A percentile compares a stretch with the other conserved stretches of the same genome.
phyloP scores from a whole-genome alignment of 306 rosid species.

The Lathyrus sativus region DNA sequence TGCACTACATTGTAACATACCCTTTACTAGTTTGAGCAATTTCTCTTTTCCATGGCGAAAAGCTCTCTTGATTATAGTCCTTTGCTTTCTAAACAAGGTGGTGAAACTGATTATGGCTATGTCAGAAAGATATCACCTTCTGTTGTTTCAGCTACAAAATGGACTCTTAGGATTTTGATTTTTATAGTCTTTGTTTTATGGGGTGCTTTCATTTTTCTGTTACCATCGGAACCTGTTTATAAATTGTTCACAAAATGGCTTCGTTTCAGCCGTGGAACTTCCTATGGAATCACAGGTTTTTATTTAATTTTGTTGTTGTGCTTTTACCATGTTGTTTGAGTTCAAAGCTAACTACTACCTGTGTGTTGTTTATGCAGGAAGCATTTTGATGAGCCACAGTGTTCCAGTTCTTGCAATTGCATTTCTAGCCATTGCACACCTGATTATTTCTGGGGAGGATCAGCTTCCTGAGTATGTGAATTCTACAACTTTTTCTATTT shows the following conservation, averaged over 20 bases:
- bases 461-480: slow-evolving; percentile 55
- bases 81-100: slow-evolving; percentile 46
- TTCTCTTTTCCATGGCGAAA: slow-evolving; percentile 48
- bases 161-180: slow-evolving; percentile 58
- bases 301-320: too few relatives aligned
- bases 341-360: slow-evolving; percentile 19
- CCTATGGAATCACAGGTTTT: slow-evolving; percentile 58
- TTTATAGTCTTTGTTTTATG: slow-evolving; percentile 56
- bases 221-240: slow-evolving; percentile 47
- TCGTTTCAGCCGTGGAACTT: slow-evolving; percentile 34
- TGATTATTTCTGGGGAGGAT: slow-evolving; percentile 60
- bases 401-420: slow-evolving; percentile 73
- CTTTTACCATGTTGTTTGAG: neutral
- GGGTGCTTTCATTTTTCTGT: slow-evolving; percentile 55
- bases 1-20: neutral
- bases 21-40: neutral
- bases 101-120: slow-evolving; percentile 42
- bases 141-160: slow-evolving; percentile 47
- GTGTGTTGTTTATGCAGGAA: slow-evolving; percentile 53
- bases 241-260: slow-evolving; percentile 35
- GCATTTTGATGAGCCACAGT: slow-evolving; percentile 53
- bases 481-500: neutral
- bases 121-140: slow-evolving; percentile 35
- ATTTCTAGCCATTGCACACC: slow-evolving; percentile 60
- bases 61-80: slow-evolving; percentile 46